A percentile compares a stretch with the other conserved stretches of the same genome.
Evolutionary conservation across 2,329 filamentous ascomycete species (phyloP).

Genomic region (Pseudogymnoascus sp.): DNA sequence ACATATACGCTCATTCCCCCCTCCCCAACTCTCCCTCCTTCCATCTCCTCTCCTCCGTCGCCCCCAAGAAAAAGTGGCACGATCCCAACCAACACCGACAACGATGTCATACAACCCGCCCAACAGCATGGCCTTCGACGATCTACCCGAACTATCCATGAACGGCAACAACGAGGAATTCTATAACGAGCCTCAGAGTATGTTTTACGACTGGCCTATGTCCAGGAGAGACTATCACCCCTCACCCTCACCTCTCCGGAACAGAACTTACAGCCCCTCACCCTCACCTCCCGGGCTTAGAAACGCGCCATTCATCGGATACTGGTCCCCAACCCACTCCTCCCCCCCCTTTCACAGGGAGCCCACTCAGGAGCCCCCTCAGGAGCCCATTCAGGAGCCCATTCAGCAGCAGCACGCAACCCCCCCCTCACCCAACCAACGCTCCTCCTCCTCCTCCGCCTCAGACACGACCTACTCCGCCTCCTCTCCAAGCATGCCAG

Average conservation of each 20-base stretch:
- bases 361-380: neutral
- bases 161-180: too few species aligned
- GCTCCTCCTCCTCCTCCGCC: neutral
- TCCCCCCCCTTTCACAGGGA: neutral
- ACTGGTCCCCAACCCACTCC: neutral
- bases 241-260: too few species aligned
- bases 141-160: neutral
- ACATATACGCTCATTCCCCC: neutral
- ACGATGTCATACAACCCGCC: neutral
- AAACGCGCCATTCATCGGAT: neutral
- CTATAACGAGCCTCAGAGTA: too few species aligned
- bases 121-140: neutral
- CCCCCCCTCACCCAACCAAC: neutral
- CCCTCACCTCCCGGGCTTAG: too few species aligned
- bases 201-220: too few species aligned
- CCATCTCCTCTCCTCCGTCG: neutral
- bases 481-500: neutral
- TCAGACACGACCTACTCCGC: neutral
- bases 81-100: neutral
- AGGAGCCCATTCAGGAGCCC: neutral
- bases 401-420: neutral
- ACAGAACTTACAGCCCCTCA: too few species aligned
- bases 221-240: too few species aligned
- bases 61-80: neutral
- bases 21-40: neutral